Evolutionary conservation across 441 rosid genomes (phyloP).

Genomic region (Corymbia calophylla): DNA sequence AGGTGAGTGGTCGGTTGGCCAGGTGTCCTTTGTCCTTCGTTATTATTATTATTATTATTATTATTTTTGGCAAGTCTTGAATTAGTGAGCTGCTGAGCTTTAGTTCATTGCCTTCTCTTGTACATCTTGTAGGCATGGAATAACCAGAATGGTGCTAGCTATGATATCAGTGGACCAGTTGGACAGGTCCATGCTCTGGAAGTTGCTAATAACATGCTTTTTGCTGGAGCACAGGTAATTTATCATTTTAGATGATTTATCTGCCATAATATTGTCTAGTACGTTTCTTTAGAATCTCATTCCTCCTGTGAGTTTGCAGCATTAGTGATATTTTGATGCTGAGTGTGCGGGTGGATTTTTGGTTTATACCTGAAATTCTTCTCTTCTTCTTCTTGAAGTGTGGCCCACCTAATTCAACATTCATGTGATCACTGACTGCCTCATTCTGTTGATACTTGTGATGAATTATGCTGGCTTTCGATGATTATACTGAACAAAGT

Average conservation of each 20-base stretch:
- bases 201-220: slow-evolving; percentile 25
- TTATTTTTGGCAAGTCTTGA: not conserved
- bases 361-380: not conserved
- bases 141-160: slow-evolving; percentile 17
- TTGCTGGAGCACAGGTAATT: slow-evolving; percentile 41
- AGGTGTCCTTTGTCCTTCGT: not conserved
- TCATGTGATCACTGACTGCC: not conserved
- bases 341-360: not conserved
- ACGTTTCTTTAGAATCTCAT: not conserved
- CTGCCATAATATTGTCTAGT: not conserved
- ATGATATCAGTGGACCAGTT: slow-evolving; percentile 18
- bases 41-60: not conserved
- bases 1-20: slow-evolving; percentile 14
- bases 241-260: not conserved
- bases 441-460: not conserved
- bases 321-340: not conserved
- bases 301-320: not conserved
- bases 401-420: not conserved
- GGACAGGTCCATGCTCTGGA: slow-evolving; percentile 32
- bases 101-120: not conserved
- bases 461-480: not conserved
- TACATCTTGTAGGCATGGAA: slow-evolving; percentile 29
- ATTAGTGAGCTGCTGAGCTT: not conserved
- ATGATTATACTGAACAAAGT: not conserved
- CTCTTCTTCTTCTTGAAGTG: not conserved